A percentile compares a stretch with the other conserved stretches of the same genome.
These are phyloP conservation scores for Rhynchospora tenuis DNA, from an alignment of 176 grass and related monocot species.

Conservation along the genomic window DNA sequence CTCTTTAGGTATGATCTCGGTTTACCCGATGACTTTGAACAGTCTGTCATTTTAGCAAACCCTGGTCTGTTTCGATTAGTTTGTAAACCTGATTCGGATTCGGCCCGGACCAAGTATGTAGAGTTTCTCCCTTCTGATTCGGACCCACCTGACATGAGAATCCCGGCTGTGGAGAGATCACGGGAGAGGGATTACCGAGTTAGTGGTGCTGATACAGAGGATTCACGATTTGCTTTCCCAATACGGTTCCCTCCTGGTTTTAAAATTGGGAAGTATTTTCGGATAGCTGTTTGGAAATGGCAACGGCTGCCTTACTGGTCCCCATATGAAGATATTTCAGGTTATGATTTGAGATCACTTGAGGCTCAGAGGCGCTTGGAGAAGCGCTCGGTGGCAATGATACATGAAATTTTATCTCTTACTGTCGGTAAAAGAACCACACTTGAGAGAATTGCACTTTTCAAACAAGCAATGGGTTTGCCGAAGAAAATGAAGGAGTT, in stretches of 20 bases:
- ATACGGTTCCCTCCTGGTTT: constrained; percentile 79
- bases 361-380: constrained; percentile 75
- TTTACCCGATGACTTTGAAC: constrained; percentile 72
- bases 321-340: constrained; percentile 70
- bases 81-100: constrained; percentile 24
- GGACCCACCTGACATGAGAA: constrained; percentile 40
- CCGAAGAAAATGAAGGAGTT: constrained; percentile 95
- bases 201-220: constrained; percentile 48
- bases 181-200: constrained; percentile 70
- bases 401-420: constrained; percentile 70
- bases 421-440: constrained; percentile 70
- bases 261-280: constrained; percentile 92
- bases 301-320: constrained; percentile 84
- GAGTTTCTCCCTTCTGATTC: constrained; percentile 46
- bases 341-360: constrained; percentile 74
- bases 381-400: constrained; percentile 62
- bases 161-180: constrained; percentile 51
- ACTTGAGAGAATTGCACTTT: constrained; percentile 68
- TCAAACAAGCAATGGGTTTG: constrained; percentile 58
- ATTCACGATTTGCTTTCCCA: constrained; percentile 78
- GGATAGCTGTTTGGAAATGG: constrained; percentile 87
- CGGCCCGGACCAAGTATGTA: constrained; percentile 42
- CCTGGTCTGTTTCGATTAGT: constrained; percentile 60
- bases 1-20: constrained; percentile 57
- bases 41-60: constrained; percentile 59